A percentile compares a stretch with the other conserved stretches of the same genome.
Evolutionary conservation across 345 rosid genomes (phyloP).

Genomic region (Pistacia vera): DNA sequence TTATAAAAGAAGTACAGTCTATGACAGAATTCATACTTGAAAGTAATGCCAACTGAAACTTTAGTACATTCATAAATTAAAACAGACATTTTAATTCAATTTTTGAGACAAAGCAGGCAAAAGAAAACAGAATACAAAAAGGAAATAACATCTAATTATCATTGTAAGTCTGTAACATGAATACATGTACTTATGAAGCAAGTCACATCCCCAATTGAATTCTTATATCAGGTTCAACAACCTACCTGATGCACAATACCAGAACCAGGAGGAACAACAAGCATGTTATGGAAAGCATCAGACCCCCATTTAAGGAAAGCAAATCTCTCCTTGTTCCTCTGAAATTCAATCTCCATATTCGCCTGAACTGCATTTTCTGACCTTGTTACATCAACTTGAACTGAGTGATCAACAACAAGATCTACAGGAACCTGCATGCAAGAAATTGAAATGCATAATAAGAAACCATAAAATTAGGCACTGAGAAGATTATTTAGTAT

Average conservation of each 20-base stretch:
- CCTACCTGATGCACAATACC: conserved; percentile 99
- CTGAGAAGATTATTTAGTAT: background rate
- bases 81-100: conserved; percentile 7
- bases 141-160: background rate
- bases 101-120: background rate
- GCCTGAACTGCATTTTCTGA: conserved; percentile 96
- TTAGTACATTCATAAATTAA: background rate
- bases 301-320: conserved; percentile 99
- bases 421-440: conserved; percentile 88
- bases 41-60: background rate
- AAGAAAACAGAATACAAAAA: background rate
- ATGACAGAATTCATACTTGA: background rate
- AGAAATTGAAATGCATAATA: background rate
- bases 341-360: conserved; percentile 95
- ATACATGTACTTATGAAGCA: background rate
- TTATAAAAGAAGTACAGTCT: background rate
- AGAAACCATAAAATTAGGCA: background rate
- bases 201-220: background rate
- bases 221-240: conserved; percentile 14
- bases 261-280: conserved; percentile 99
- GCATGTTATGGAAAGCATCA: conserved; percentile 87
- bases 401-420: conserved; percentile 97
- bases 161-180: background rate
- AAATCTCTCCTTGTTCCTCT: conserved; percentile 95
- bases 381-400: conserved; percentile 96